Base-by-base conservation (phyloP, 1,284 basidiomycete species). In the Volvariella volvacea region DNA sequence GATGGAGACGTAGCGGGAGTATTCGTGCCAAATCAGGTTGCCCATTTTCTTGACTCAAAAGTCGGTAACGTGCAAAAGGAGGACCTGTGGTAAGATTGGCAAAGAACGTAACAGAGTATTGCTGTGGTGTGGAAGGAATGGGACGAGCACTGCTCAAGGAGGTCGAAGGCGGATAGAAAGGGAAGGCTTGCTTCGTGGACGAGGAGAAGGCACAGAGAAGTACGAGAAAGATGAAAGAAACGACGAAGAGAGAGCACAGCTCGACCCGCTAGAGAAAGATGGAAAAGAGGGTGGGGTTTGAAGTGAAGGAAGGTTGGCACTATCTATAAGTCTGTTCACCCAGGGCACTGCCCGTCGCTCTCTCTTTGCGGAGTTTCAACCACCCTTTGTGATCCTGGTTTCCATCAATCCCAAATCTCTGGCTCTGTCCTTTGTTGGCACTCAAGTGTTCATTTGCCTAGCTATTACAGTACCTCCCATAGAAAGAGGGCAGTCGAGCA, bases 1-100 rank as follows among this genome's bases (percentile, higher is more conserved):
- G 50, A 92, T 71, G 32, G 85, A 71, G 51, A 91, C 73, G 41
- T 77, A 71, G 51, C 86, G 83, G 52, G 79, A 72, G 66, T 86
- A 83, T 55, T 91, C 78, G 65, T 88, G 80, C 87, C 88, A 92
- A 54, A 91, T 67, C 52, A 92, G 70, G 46, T 81, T 82, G 52
- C 88, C 90, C 89, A 92, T 92, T 50, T 50, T 60, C 55, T 42
- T 47, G 52, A 39, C 6, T 28, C 37, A 44, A 39, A 34, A 21
- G 4, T 16, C 50, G 50, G 42, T 43, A 45, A 41, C 17, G 38
- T 44, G 51, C 41, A 51, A 30, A 44, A 46, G 33, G 36, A 34
- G 39, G 17, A 19, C 31, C 40, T 34, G 43, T 50, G 47, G 50
- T 47, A 49, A 42, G 31, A 45, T 8, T 17, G 42, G n/a, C n/a